These are phyloP conservation scores for Sclerotinia glacialis DNA, from an alignment of 2,329 filamentous ascomycete species.

Conservation along the genomic window DNA sequence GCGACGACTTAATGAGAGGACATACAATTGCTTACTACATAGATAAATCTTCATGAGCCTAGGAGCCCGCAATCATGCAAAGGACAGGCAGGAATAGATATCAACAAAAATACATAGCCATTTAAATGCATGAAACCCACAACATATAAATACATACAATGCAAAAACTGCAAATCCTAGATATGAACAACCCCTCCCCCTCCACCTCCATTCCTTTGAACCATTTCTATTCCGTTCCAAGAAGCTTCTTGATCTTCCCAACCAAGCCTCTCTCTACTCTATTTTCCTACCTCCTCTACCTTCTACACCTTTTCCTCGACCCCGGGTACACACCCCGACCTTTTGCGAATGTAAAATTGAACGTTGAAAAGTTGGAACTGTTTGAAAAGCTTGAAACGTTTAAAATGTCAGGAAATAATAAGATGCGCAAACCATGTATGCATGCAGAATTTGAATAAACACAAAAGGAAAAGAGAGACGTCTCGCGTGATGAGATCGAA, in stretches of 20 bases:
- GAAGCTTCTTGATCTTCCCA: background rate
- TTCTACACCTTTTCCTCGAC: background rate
- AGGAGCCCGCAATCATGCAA: no score
- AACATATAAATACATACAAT: constrained; percentile 22
- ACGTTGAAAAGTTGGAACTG: background rate
- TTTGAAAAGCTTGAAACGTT: background rate
- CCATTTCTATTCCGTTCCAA: background rate
- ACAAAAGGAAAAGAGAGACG: no score
- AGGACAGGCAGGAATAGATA: background rate
- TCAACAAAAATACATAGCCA: constrained; percentile 17
- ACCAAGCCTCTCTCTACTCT: background rate
- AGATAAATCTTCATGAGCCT: background rate
- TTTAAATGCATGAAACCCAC: constrained; percentile 10
- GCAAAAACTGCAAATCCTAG: background rate
- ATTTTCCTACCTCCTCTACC: background rate
- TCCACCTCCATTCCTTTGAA: no score
- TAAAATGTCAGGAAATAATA: background rate
- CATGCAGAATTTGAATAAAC: background rate
- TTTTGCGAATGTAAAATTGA: background rate
- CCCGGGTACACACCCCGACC: background rate
- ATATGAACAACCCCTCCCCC: constrained; percentile 15
- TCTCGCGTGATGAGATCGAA: background rate
- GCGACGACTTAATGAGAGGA: no score
- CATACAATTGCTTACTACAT: no score
- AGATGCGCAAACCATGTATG: constrained; percentile 8